phyloP scores from a whole-genome alignment of 139 green algal genomes.

The Chlamydomonas sp. region DNA sequence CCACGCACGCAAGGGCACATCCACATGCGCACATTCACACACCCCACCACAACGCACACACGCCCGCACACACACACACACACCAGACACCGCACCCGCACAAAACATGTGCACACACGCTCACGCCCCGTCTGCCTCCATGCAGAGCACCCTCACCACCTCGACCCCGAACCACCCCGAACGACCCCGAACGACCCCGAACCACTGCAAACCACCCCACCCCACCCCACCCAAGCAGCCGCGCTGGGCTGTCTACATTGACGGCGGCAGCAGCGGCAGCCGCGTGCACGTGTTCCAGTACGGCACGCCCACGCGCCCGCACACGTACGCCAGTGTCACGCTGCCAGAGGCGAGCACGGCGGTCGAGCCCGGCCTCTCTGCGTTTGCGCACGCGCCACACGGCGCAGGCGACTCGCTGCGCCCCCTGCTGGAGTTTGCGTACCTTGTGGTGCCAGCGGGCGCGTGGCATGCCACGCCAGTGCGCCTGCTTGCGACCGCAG shows the following conservation, averaged over 20 bases:
- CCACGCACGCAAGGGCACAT: too few relatives aligned
- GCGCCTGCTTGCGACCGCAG: conserved; percentile 46
- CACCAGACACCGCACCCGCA: too few relatives aligned
- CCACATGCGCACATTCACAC: too few relatives aligned
- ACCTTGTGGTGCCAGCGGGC: conserved; percentile 19
- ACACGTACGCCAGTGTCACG: conserved; percentile 25
- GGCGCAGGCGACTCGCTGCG: conserved; percentile 23
- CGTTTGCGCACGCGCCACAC: conserved; percentile 18
- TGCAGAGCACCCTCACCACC: too few relatives aligned
- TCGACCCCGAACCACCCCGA: too few relatives aligned
- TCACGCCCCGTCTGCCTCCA: too few relatives aligned
- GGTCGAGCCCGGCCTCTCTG: conserved; percentile 36
- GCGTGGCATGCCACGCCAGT: conserved; percentile 28
- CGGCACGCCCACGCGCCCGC: conserved; percentile 11
- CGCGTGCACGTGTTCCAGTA: conserved; percentile 43
- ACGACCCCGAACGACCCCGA: too few relatives aligned
- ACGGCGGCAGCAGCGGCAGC: conserved; percentile 45
- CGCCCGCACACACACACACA: too few relatives aligned
- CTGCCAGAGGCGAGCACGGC: conserved; percentile 35
- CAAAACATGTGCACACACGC: too few relatives aligned
- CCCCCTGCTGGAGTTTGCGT: conserved; percentile 24
- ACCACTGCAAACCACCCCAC: too few relatives aligned
- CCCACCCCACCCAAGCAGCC: too few relatives aligned
- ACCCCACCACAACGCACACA: too few relatives aligned
- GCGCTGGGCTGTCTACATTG: conserved; percentile 23